Evolutionary conservation across 2,329 filamentous ascomycete genomes (phyloP).

Genomic region (Erysiphe pisi): DNA sequence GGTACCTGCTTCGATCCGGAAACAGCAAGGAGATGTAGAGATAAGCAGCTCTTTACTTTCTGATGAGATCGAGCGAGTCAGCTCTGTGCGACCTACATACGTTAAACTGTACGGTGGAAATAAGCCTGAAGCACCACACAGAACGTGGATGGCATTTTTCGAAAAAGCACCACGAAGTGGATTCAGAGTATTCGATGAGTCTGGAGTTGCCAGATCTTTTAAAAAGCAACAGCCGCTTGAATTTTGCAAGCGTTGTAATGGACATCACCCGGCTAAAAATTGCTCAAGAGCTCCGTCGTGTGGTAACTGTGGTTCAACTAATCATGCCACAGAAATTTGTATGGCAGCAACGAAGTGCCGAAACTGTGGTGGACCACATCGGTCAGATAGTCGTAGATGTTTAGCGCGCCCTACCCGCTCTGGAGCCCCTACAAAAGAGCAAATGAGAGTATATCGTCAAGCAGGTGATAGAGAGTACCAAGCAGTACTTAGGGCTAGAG

Average conservation of each 20-base stretch:
- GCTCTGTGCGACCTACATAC: neutral
- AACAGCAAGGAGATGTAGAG: neutral
- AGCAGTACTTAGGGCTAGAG: neutral
- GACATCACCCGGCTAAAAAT: neutral
- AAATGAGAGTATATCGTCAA: neutral
- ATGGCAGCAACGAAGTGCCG: neutral
- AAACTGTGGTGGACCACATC: conserved; percentile 4
- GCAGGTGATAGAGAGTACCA: conserved; percentile 2
- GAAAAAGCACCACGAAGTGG: no score
- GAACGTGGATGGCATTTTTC: no score
- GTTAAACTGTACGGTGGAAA: neutral
- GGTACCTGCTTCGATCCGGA: neutral
- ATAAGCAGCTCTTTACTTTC: neutral
- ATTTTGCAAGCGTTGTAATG: no score
- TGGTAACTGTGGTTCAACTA: conserved; percentile 20
- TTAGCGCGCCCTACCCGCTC: neutral
- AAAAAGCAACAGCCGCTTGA: no score
- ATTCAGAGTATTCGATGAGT: no score
- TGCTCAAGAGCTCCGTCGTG: neutral
- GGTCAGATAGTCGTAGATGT: neutral
- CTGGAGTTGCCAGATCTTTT: no score
- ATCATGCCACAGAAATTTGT: neutral
- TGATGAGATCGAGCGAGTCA: neutral
- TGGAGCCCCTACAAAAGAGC: neutral
- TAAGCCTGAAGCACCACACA: no score